Conservation (phyloP, 2,329 filamentous ascomycete species). For the Diaporthe sp. region DNA sequence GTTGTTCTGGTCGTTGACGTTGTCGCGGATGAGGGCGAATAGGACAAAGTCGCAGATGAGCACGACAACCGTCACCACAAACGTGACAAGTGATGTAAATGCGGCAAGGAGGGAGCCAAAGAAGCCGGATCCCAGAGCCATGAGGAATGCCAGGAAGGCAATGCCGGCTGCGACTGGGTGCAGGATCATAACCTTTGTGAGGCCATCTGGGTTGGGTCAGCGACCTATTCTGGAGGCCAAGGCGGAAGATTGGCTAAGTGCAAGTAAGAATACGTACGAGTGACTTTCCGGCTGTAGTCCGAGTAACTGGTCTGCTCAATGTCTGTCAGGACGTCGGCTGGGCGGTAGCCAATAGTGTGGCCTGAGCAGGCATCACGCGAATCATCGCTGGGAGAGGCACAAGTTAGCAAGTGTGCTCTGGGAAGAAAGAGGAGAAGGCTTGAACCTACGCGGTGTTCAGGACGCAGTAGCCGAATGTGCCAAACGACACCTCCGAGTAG, state of each 20-base stretch:
- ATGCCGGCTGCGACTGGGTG: constrained; percentile 72
- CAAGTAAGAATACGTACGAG: constrained; percentile 40
- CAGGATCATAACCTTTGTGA: constrained; percentile 73
- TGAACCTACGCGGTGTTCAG: constrained; percentile 44
- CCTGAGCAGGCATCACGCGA: constrained; percentile 63
- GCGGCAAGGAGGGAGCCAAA: constrained; percentile 66
- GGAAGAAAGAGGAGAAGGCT: neutral
- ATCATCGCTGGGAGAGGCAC: constrained; percentile 25
- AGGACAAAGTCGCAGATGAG: constrained; percentile 71
- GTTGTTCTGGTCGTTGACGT: constrained; percentile 62
- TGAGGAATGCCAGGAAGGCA: constrained; percentile 71
- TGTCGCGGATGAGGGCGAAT: constrained; percentile 66
- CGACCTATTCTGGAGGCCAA: neutral
- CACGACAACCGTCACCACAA: constrained; percentile 62
- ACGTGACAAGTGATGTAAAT: constrained; percentile 63
- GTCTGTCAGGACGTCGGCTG: constrained; percentile 59
- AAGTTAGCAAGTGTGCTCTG: constrained; percentile 1
- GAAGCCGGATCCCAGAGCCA: constrained; percentile 66
- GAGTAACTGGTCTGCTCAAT: constrained; percentile 58
- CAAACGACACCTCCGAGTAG: constrained; percentile 62
- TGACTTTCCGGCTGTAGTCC: constrained; percentile 58
- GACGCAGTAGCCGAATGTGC: constrained; percentile 72
- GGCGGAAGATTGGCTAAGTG: no score
- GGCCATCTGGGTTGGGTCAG: constrained; percentile 50
- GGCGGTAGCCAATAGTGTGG: constrained; percentile 69